Conservation (phyloP, 2,329 filamentous ascomycete species). For the Apiospora rasikravindrae region DNA sequence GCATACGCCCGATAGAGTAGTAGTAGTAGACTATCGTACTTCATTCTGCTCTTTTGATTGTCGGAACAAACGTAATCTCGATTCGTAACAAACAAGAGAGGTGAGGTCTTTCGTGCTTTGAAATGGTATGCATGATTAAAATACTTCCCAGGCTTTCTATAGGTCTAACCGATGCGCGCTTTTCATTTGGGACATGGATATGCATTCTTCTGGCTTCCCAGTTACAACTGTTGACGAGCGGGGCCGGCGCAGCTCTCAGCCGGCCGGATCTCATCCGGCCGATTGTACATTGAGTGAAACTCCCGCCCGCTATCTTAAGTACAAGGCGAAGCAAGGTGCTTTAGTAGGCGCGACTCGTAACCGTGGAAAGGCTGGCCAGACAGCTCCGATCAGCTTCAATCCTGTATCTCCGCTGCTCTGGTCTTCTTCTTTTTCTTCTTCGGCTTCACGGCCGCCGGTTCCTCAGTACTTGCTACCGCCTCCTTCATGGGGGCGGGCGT, state of each 20-base stretch:
- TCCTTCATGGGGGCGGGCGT: slow-evolving; percentile 25
- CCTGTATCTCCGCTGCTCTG: slow-evolving; percentile 37
- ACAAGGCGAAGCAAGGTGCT: background rate
- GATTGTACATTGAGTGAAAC: background rate
- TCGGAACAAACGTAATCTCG: background rate
- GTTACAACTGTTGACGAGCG: no score
- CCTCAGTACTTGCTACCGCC: slow-evolving; percentile 18
- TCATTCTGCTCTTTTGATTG: background rate
- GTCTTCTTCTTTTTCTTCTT: slow-evolving; percentile 58
- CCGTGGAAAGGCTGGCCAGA: background rate
- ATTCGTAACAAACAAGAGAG: background rate
- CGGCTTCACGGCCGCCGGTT: slow-evolving; percentile 39
- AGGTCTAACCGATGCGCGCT: slow-evolving; percentile 8
- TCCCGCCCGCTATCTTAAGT: background rate
- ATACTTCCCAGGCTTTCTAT: background rate
- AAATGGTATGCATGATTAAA: background rate
- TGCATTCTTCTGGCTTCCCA: background rate
- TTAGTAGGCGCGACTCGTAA: no score
- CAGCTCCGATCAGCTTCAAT: slow-evolving; percentile 17
- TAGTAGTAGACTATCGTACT: background rate
- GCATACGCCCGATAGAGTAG: background rate
- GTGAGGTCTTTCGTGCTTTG: background rate
- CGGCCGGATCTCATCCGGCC: background rate
- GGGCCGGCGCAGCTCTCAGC: background rate
- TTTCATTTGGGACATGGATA: background rate